Evolutionary conservation across 2,329 filamentous ascomycete genomes (phyloP).

Genomic region (Clarireedia monteithiana): DNA sequence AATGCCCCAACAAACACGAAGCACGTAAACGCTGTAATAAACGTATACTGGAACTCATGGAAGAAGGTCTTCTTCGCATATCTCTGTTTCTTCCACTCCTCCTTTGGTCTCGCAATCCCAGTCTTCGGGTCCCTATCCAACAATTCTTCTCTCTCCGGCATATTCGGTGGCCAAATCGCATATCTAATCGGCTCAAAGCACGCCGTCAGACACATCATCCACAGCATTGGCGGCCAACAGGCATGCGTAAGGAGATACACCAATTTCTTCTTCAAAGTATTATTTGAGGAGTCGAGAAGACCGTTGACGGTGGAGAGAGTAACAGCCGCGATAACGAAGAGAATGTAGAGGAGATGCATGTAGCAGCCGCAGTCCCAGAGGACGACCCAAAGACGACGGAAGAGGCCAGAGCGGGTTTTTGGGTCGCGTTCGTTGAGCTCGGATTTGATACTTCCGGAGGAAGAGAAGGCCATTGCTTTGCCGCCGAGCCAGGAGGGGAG

Average conservation of each 20-base stretch:
- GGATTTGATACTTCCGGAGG: slow-evolving; percentile 49
- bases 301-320: slow-evolving; percentile 34
- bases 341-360: slow-evolving; percentile 40
- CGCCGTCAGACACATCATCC: slow-evolving; percentile 31
- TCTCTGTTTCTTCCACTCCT: slow-evolving; percentile 45
- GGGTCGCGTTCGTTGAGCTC: slow-evolving; percentile 51
- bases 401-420: slow-evolving; percentile 42
- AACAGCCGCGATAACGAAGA: slow-evolving; percentile 35
- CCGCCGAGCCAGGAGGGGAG: slow-evolving; percentile 53
- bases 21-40: slow-evolving; percentile 42
- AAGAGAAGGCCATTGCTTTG: slow-evolving; percentile 49
- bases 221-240: slow-evolving; percentile 53
- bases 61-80: slow-evolving; percentile 46
- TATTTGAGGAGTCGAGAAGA: slow-evolving; percentile 39
- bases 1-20: slow-evolving; percentile 35
- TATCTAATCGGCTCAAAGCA: slow-evolving; percentile 48
- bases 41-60: slow-evolving; percentile 48
- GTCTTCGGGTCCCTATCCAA: slow-evolving; percentile 48
- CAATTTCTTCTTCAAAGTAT: slow-evolving; percentile 9
- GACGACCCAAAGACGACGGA: slow-evolving; percentile 45
- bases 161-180: slow-evolving; percentile 49
- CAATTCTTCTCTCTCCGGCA: slow-evolving; percentile 50
- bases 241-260: slow-evolving; percentile 50
- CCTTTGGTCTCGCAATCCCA: slow-evolving; percentile 42
- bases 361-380: slow-evolving; percentile 47